Percentiles rank a stretch among this genome's conserved stretches.
Evolutionary conservation across 2,329 filamentous ascomycete genomes (phyloP).

Genomic region (Botrytis squamosa): DNA sequence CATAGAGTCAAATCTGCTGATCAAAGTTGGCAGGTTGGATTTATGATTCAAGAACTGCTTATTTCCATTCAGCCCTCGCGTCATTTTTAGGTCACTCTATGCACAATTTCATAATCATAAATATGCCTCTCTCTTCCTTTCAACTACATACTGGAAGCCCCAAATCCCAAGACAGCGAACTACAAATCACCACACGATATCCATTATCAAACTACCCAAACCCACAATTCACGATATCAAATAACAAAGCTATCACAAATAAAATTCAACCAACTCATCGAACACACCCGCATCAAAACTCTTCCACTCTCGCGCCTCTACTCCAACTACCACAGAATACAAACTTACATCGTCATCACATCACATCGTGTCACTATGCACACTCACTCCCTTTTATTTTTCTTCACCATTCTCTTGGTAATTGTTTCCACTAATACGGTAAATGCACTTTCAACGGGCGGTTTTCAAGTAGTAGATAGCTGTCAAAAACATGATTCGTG

Average conservation of each 20-base stretch:
- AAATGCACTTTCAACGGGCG: not conserved
- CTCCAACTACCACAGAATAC: not conserved
- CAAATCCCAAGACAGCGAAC: not conserved
- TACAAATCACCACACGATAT: not conserved
- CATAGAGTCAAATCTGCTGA: not conserved
- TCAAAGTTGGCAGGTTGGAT: not conserved
- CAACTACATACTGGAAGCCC: not conserved
- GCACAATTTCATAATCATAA: not conserved
- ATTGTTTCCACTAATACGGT: fast-evolving
- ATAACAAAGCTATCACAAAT: not conserved
- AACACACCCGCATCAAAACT: not conserved
- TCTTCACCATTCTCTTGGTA: not conserved
- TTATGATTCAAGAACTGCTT: not conserved
- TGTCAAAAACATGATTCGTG: not conserved
- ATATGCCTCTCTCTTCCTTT: not conserved
- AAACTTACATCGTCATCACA: not conserved
- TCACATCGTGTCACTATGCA: not conserved
- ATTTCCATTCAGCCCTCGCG: not conserved
- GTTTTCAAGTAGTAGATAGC: not conserved
- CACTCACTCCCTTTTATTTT: not conserved
- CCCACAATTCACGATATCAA: not conserved
- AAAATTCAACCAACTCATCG: not conserved
- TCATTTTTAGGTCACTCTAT: not conserved
- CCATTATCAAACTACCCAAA: not conserved
- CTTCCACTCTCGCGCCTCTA: not conserved